phyloP scores from a whole-genome alignment of 345 rosid species.

The Mangifera indica region DNA sequence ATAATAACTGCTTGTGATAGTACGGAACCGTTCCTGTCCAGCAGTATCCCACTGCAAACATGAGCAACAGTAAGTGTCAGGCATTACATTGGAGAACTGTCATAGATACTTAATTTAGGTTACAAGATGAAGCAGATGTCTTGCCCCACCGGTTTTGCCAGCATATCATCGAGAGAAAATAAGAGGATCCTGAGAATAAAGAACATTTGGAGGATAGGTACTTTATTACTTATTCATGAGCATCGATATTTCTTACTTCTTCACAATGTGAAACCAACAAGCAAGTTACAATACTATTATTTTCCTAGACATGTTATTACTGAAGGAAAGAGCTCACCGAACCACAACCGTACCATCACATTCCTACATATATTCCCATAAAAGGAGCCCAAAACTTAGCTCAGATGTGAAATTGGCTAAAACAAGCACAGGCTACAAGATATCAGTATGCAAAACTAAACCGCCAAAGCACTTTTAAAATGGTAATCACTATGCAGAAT shows the following conservation, averaged over 20 bases:
- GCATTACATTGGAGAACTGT: background rate
- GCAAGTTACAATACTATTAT: background rate
- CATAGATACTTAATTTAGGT: background rate
- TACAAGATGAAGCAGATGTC: background rate
- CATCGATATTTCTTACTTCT: background rate
- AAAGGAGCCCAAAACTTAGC: background rate
- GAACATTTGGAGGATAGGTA: background rate
- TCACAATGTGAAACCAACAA: background rate
- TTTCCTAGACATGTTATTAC: background rate
- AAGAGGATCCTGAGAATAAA: background rate
- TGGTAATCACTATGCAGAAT: too few relatives aligned
- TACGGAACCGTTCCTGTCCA: constrained; percentile 89
- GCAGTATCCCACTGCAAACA: constrained; percentile 83
- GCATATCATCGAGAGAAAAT: background rate
- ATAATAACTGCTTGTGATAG: constrained; percentile 91
- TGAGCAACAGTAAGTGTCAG: constrained; percentile 5
- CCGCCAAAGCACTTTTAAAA: background rate
- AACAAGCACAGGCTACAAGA: background rate
- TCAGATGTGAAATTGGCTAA: background rate
- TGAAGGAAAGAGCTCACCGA: too few relatives aligned
- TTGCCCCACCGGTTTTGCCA: background rate
- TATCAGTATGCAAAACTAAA: background rate
- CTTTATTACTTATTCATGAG: background rate
- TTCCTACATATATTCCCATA: background rate
- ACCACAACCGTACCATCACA: background rate